Percentiles rank a stretch among this genome's conserved stretches.
Evolutionary conservation across 1,139 yeast genomes (phyloP).

Genomic region (Taphrina pruni): DNA sequence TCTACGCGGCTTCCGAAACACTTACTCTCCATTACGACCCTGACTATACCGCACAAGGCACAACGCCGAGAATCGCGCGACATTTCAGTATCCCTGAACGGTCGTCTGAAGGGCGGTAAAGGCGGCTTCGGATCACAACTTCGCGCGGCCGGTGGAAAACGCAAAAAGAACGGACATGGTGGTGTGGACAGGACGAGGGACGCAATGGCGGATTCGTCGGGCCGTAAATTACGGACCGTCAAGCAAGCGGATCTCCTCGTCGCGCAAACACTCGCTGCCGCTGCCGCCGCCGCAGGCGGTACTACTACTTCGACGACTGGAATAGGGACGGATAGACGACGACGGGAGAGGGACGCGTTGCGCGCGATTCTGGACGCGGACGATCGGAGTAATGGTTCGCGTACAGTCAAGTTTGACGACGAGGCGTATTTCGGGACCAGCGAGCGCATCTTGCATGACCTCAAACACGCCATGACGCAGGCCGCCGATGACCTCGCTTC

Average conservation of each 20-base stretch:
- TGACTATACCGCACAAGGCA: background rate
- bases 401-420: conserved; percentile 50
- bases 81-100: background rate
- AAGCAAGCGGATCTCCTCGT: conserved; percentile 51
- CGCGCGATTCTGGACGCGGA: background rate
- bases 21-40: background rate
- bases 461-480: conserved; percentile 64
- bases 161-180: conserved; percentile 44
- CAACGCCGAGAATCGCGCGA: background rate
- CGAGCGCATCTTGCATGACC: conserved; percentile 49
- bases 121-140: conserved; percentile 60
- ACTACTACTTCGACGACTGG: background rate
- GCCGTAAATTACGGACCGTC: conserved; percentile 52
- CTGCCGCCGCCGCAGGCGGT: background rate
- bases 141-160: conserved; percentile 54
- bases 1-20: background rate
- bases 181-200: conserved; percentile 47
- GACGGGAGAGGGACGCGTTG: background rate
- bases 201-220: conserved; percentile 54
- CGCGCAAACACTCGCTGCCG: background rate
- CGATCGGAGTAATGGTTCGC: background rate
- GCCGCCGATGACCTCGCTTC: conserved; percentile 47
- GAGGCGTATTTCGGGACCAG: conserved; percentile 49
- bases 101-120: conserved; percentile 57
- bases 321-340: background rate